Evolutionary conservation across 2,329 filamentous ascomycete species (phyloP).

Genomic region (Geosmithia flava): DNA sequence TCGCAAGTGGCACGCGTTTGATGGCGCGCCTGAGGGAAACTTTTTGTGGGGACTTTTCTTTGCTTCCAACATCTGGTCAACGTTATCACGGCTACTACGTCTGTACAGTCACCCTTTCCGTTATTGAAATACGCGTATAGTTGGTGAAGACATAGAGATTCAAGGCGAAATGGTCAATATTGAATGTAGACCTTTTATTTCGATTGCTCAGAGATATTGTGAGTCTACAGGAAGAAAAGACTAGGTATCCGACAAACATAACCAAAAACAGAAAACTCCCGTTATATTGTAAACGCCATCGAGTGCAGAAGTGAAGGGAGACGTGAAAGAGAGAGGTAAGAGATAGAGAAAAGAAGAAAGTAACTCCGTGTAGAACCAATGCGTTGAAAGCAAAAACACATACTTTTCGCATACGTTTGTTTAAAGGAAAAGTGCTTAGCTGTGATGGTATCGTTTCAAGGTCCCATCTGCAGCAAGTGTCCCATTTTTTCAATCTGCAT

Average conservation of each 20-base stretch:
- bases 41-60: neutral
- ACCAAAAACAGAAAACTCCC: neutral
- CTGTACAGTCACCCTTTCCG: too few relatives aligned
- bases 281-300: neutral
- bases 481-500: conserved; percentile 76
- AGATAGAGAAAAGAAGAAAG: neutral
- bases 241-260: neutral
- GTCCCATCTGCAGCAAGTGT: conserved; percentile 55
- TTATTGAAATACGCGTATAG: too few relatives aligned
- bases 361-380: neutral
- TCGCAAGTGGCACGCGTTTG: neutral
- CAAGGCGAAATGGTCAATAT: too few relatives aligned
- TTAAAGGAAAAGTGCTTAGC: neutral
- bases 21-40: neutral
- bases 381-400: neutral
- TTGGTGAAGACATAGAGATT: too few relatives aligned
- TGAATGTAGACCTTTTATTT: neutral
- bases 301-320: neutral
- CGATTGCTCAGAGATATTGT: neutral
- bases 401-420: neutral
- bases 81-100: too few relatives aligned
- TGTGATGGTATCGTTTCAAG: neutral
- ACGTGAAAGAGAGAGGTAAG: neutral
- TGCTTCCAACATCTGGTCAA: too few relatives aligned
- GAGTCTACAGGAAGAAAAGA: neutral